These are phyloP conservation scores for Alternaria brassicae DNA, from an alignment of 2,329 filamentous ascomycete species.

Conservation along the genomic window DNA sequence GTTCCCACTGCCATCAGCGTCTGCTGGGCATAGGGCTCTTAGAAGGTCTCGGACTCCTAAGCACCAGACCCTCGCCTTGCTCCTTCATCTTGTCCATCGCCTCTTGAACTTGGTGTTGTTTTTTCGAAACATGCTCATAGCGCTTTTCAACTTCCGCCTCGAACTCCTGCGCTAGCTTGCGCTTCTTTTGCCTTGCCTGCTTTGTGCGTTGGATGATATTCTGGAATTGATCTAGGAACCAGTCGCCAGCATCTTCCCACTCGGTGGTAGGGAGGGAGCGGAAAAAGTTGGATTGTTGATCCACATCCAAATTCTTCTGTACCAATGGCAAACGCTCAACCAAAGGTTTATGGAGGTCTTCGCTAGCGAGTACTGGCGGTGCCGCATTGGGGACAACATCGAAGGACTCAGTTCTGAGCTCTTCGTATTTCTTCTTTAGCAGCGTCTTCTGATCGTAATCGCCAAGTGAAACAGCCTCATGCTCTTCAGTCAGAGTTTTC, in stretches of 20 bases:
- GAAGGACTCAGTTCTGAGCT: conserved; percentile 60
- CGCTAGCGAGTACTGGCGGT: conserved; percentile 24
- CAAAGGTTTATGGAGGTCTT: conserved; percentile 38
- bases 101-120: conserved; percentile 57
- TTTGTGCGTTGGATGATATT: conserved; percentile 60
- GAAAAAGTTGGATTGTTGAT: conserved; percentile 60
- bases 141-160: conserved; percentile 63
- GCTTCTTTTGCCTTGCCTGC: conserved; percentile 60
- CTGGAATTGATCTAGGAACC: conserved; percentile 64
- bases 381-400: conserved; percentile 47
- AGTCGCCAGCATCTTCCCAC: conserved; percentile 69
- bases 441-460: conserved; percentile 59
- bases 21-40: conserved; percentile 27
- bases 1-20: neutral
- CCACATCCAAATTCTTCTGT: conserved; percentile 27
- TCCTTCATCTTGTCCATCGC: conserved; percentile 62
- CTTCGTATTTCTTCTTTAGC: conserved; percentile 55
- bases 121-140: conserved; percentile 59
- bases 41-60: conserved; percentile 48
- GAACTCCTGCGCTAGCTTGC: conserved; percentile 60
- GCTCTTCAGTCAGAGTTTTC: conserved; percentile 12
- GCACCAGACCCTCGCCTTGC: conserved; percentile 61
- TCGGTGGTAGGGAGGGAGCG: conserved; percentile 59
- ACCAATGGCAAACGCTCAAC: conserved; percentile 39
- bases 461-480: conserved; percentile 11